Base-by-base conservation (phyloP, 2,329 filamentous ascomycete species). In the Epichloe hybrida region DNA sequence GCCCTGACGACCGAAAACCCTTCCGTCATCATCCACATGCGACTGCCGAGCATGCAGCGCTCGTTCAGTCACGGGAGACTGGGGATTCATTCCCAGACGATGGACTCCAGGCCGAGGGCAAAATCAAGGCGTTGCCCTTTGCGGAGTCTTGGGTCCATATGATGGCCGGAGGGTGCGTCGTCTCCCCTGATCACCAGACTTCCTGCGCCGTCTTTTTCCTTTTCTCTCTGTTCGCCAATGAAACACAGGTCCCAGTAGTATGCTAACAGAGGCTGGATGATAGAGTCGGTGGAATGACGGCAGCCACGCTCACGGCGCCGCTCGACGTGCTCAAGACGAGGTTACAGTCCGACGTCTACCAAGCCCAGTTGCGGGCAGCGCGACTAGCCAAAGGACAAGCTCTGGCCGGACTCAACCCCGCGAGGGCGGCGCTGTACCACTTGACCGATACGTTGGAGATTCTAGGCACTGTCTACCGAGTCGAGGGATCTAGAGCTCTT, bases 271-370 rank as follows among this genome's bases (percentile, higher is more conserved):
- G 21, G 36, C 15, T 27, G 51, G 50, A 6, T 38, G 56, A 36
- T 57, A 95, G 90, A 41, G 70, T 88, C 49, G 90, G 90, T 59
- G 90, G 90, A 58, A 94, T 95, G 83, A 89, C 88, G 17, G 84
- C 91, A 11, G 87, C 91, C 23, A 83, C 86, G n/a, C 70, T 96
- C n/a, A 96, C 91, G 2, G 89, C 88, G 8, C 91, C 91, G 21
- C 84, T 97, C 53, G 91, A 96, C 63, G 90, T 96, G 35, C 77
- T 97, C 48, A 95, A 95, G 67, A 97, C 91, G 11, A 82, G 91
- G 37, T 75, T 97, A 3, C 91, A 97, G 66, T 94, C 88, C 61
- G 90, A 95, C 63, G 94, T 94, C 66, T 96, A 96, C 74, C 88
- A 95, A 66, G 76, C 82, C 8, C 87, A 95, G 67, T 76, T 95